phyloP scores from a whole-genome alignment of 352 stramenopile species.

The Phytopythium cucurbitacearum region DNA sequence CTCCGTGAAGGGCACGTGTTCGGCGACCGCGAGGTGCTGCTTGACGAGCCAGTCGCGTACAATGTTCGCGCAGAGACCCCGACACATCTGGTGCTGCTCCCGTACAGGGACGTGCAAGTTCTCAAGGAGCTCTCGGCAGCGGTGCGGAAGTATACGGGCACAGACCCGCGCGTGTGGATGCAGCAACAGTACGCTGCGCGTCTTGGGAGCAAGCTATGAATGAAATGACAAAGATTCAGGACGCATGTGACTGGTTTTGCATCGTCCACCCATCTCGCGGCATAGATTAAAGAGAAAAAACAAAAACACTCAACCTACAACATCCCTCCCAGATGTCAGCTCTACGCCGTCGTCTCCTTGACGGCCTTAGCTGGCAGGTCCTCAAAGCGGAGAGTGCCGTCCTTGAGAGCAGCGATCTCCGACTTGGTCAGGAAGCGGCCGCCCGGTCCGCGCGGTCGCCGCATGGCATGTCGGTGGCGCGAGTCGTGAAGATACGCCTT shows the following conservation, averaged over 20 bases:
- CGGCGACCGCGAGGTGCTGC: slow-evolving; percentile 60
- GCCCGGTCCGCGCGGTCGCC: slow-evolving; percentile 56
- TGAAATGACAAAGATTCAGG: slow-evolving; percentile 1
- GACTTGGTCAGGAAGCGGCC: slow-evolving; percentile 78
- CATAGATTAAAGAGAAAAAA: neutral
- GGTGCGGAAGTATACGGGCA: slow-evolving; percentile 21
- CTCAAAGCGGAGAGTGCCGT: slow-evolving; percentile 58
- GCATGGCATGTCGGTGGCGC: slow-evolving; percentile 76
- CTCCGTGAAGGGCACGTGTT: slow-evolving; percentile 51
- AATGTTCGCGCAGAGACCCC: slow-evolving; percentile 43
- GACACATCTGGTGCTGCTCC: slow-evolving; percentile 66
- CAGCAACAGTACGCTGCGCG: slow-evolving; percentile 33
- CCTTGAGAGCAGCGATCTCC: slow-evolving; percentile 71
- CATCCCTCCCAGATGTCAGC: neutral
- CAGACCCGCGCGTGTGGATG: slow-evolving; percentile 24
- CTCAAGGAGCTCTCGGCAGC: slow-evolving; percentile 36
- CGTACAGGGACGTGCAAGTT: slow-evolving; percentile 51
- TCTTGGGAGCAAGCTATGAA: slow-evolving; percentile 29
- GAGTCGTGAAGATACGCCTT: slow-evolving; percentile 78
- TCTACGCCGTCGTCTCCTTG: slow-evolving; percentile 12
- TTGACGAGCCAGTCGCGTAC: slow-evolving; percentile 71
- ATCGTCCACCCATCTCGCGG: too few relatives aligned
- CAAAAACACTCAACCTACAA: neutral
- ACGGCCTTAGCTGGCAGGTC: slow-evolving; percentile 44
- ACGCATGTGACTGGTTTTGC: neutral